phyloP scores from a whole-genome alignment of 2,329 filamentous ascomycete genomes.

The Stagonosporopsis vannaccii region DNA sequence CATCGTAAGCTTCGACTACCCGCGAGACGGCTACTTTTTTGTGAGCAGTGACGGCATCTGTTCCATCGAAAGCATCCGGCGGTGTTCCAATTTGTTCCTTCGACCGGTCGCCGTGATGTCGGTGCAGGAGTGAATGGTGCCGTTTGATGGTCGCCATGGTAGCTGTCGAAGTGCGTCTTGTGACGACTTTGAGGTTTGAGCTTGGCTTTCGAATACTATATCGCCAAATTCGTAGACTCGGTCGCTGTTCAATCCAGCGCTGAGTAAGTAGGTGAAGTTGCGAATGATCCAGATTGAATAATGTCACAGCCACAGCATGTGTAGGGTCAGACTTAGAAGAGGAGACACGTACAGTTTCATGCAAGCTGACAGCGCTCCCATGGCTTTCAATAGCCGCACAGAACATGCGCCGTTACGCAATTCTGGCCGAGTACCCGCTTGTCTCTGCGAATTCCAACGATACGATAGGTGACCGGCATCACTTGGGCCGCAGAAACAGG shows the following conservation, averaged over 20 bases:
- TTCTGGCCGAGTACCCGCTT: slow-evolving; percentile 16
- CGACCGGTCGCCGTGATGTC: slow-evolving; percentile 14
- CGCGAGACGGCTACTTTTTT: slow-evolving; percentile 18
- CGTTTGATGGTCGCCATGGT: slow-evolving; percentile 19
- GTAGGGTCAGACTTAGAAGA: slow-evolving; percentile 4
- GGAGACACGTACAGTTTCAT: slow-evolving; percentile 15
- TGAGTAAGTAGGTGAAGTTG: slow-evolving; percentile 19
- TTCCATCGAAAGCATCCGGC: slow-evolving; percentile 13
- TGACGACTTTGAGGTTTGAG: slow-evolving; percentile 8
- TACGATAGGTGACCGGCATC: slow-evolving; percentile 20
- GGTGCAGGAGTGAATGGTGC: slow-evolving; percentile 19
- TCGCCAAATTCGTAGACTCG: slow-evolving; percentile 19
- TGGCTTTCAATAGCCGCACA: slow-evolving; percentile 12
- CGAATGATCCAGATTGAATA: slow-evolving; percentile 19
- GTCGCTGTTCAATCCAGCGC: slow-evolving; percentile 19
- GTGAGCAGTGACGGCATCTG: slow-evolving; percentile 12
- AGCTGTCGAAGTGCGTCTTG: slow-evolving; percentile 10
- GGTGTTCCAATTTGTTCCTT: slow-evolving; percentile 2
- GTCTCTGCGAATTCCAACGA: slow-evolving; percentile 5
- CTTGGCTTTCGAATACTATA: slow-evolving; percentile 16
- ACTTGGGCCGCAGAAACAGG: slow-evolving; percentile 8
- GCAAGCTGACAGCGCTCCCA: slow-evolving; percentile 12
- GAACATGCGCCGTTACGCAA: slow-evolving; percentile 18
- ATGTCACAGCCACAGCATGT: slow-evolving; percentile 16
- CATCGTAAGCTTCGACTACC: slow-evolving; percentile 20